phyloP scores from a whole-genome alignment of 306 rosid genomes.

The Alnus rubra region DNA sequence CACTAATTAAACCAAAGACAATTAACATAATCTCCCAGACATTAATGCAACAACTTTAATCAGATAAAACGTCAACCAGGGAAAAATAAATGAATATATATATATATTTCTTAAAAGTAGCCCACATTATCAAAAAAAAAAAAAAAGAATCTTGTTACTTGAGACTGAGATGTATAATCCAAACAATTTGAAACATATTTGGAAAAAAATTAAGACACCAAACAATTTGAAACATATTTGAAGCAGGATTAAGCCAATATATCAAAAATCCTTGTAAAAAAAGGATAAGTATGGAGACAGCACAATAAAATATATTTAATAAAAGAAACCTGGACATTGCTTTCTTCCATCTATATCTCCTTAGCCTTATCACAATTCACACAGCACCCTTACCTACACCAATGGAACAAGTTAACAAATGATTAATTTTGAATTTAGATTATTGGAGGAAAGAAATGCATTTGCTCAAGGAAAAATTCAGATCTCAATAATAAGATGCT shows the following conservation, averaged over 20 bases:
- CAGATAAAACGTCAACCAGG: too few species aligned
- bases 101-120: too few species aligned
- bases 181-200: not conserved
- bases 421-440: not conserved
- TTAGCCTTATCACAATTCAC: slow-evolving; percentile 78
- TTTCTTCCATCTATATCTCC: slow-evolving; percentile 92
- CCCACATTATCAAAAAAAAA: too few species aligned
- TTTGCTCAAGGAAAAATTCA: not conserved
- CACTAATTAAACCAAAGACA: too few species aligned
- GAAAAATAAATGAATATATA: too few species aligned
- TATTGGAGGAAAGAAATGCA: not conserved
- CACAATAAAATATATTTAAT: not conserved
- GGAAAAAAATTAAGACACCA: not conserved
- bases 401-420: slow-evolving; percentile 4
- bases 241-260: not conserved
- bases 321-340: slow-evolving; percentile 80
- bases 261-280: too few species aligned
- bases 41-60: too few species aligned
- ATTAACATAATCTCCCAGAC: too few species aligned
- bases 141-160: too few species aligned
- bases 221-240: not conserved
- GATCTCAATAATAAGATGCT: not conserved
- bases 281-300: not conserved
- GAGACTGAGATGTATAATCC: not conserved
- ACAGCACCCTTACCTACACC: slow-evolving; percentile 65